Evolutionary conservation across 768 basidiomycete genomes (phyloP).

Genomic region (Pleurotus cornucopiae): DNA sequence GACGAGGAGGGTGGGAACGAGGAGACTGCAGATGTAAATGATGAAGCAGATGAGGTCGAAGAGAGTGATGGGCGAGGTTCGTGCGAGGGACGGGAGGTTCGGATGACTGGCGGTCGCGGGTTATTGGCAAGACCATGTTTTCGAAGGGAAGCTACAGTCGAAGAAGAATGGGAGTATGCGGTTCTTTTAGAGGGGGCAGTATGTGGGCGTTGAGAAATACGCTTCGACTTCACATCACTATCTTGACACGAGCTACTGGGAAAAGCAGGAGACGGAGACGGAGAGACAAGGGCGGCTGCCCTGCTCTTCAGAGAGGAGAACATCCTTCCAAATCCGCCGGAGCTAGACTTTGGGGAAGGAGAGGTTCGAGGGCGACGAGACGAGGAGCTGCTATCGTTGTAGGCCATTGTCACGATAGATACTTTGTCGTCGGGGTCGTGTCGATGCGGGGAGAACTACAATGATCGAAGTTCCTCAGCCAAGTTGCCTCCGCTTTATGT

Average conservation of each 20-base stretch:
- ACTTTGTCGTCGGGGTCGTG: not conserved
- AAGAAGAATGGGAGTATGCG: not conserved
- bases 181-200: not conserved
- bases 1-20: not conserved
- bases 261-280: not conserved
- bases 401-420: not conserved
- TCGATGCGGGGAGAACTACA: not conserved
- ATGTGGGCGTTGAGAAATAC: not conserved
- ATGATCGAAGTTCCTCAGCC: not conserved
- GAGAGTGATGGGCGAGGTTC: not conserved
- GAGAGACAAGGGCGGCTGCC: not conserved
- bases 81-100: not conserved
- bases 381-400: not conserved
- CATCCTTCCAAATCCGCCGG: constrained; percentile 1
- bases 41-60: not conserved
- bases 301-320: constrained; percentile 6
- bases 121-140: constrained; percentile 1
- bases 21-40: not conserved
- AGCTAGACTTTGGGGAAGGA: not conserved
- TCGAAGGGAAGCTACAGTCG: not conserved
- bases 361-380: not conserved
- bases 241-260: not conserved
- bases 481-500: not conserved
- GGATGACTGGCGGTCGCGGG: not conserved
- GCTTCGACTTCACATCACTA: not conserved